A percentile compares a stretch with the other conserved stretches of the same genome.
These are phyloP conservation scores for Irpex sp. DNA, from an alignment of 1,284 basidiomycete genomes.

Conservation along the genomic window DNA sequence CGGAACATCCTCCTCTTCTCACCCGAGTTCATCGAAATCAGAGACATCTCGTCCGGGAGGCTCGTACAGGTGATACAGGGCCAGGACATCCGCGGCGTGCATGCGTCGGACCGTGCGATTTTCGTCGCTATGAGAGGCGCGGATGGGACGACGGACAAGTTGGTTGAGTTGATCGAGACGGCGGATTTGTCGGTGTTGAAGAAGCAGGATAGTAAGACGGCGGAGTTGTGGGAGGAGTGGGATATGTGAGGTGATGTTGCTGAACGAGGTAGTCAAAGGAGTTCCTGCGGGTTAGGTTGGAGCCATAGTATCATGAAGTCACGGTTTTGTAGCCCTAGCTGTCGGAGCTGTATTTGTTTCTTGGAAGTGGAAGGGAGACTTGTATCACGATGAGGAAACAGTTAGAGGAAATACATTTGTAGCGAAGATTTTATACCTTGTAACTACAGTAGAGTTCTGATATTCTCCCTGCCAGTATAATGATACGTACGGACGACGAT, in stretches of 20 bases:
- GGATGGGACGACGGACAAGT: slow-evolving; percentile 50
- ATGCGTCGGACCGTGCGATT: slow-evolving; percentile 45
- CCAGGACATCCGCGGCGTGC: slow-evolving; percentile 59
- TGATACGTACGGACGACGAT: too few species aligned
- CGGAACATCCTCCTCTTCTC: slow-evolving; percentile 70
- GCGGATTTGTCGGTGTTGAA: slow-evolving; percentile 40
- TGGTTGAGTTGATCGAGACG: slow-evolving; percentile 71
- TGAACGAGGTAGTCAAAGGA: too few species aligned
- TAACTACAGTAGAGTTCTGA: too few species aligned
- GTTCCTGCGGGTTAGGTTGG: too few species aligned
- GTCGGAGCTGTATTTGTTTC: too few species aligned
- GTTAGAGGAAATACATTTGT: too few species aligned
- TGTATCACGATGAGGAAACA: too few species aligned
- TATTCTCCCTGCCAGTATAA: too few species aligned
- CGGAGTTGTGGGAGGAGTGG: slow-evolving; percentile 65
- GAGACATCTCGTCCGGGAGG: slow-evolving; percentile 54
- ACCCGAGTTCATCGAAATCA: slow-evolving; percentile 67
- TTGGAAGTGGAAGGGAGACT: too few species aligned
- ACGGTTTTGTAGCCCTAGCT: too few species aligned
- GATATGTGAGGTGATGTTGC: slow-evolving; percentile 45
- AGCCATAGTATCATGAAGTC: too few species aligned
- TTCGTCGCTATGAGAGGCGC: slow-evolving; percentile 57
- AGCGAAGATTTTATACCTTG: too few species aligned
- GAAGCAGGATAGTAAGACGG: slow-evolving; percentile 25
- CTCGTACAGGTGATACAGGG: slow-evolving; percentile 76